Evolutionary conservation across 495 filamentous ascomycete genomes (phyloP), one percentile per base, ranked within the genome.

Genomic region (Delitschia confertaspora): DNA sequence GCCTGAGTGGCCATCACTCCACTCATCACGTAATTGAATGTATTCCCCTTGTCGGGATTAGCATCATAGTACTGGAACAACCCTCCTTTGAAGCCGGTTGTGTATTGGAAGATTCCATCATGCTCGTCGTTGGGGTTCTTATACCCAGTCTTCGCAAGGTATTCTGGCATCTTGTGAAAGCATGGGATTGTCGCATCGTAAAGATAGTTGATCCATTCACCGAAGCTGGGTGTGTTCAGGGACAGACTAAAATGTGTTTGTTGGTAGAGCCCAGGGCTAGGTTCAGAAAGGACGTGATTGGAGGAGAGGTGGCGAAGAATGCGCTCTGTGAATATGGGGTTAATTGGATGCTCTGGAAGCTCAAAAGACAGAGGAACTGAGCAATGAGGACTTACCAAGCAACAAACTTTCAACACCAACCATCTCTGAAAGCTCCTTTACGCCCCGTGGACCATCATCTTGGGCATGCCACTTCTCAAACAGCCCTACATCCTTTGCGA

Each of bases 21-120:
- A 2, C 45, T 37, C 45, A 48, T 48, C 26, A 48, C 32, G 6
- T 24, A 6, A 18, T 48, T 48, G 22, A 48, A 48, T 14, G 32
- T 26, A 4, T 5, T n/a, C 8, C 14, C 6, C 6, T 17, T 6
- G 30, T 4, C 6, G 6, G 40, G 40, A 9, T 9, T 36, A 22
- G 27, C 13, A 6, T 8, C 5, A 16, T 10, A 25, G 29, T 33
- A 35, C 6, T 36, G 6, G 24, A 34, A 45, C 17, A 45, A 5
- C 9, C 7, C 4, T 3, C n/a, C 10, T 23, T 45, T 24, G 32
- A 20, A 33, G 14, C 41, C 5, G 17, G 40, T 4, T n/a, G 36
- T 20, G 45, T 41, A 48, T 23, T 48, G 45, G 18, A 48, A 4
- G 13, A 48, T 4, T 19, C 45, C 37, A 14, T 40, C 26, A 2